Evolutionary conservation across 176 grass and related monocot genomes (phyloP).

Genomic region (Dendrocalamus sinicus): DNA sequence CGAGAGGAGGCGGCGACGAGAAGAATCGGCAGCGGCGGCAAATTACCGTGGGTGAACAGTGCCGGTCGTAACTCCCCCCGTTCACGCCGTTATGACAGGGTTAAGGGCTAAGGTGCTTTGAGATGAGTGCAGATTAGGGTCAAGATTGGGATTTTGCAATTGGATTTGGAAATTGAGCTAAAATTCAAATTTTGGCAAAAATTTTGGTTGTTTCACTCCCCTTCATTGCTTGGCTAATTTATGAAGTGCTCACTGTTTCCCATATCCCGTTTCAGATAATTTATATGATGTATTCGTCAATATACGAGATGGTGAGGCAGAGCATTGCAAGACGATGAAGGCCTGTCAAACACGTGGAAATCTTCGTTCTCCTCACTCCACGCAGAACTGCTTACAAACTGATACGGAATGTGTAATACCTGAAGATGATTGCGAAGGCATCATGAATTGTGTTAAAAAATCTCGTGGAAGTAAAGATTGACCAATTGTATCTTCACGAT

Average conservation of each 20-base stretch:
- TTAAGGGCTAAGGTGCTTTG: no score
- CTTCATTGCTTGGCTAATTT: neutral
- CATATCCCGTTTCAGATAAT: slow-evolving; percentile 58
- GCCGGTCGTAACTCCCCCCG: no score
- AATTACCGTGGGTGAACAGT: no score
- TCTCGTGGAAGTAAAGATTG: slow-evolving; percentile 37
- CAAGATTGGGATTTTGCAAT: no score
- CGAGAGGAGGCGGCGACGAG: no score
- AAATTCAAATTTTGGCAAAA: no score
- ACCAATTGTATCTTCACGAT: neutral
- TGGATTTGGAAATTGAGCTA: no score
- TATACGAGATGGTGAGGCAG: slow-evolving; percentile 77
- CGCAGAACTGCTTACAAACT: slow-evolving; percentile 39
- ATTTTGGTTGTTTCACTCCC: no score
- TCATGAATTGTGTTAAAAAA: slow-evolving; percentile 50
- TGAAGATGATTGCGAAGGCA: slow-evolving; percentile 59
- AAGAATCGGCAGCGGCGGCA: no score
- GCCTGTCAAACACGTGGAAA: slow-evolving; percentile 80
- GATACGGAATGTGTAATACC: slow-evolving; percentile 22
- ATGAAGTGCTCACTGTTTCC: slow-evolving; percentile 21
- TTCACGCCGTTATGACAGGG: no score
- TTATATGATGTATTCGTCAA: slow-evolving; percentile 92
- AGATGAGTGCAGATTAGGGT: no score
- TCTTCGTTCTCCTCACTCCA: slow-evolving; percentile 79
- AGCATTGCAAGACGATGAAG: slow-evolving; percentile 96